A percentile compares a stretch with the other conserved stretches of the same genome.
Conservation (phyloP, 768 basidiomycete genomes). For the Russula abietina region DNA sequence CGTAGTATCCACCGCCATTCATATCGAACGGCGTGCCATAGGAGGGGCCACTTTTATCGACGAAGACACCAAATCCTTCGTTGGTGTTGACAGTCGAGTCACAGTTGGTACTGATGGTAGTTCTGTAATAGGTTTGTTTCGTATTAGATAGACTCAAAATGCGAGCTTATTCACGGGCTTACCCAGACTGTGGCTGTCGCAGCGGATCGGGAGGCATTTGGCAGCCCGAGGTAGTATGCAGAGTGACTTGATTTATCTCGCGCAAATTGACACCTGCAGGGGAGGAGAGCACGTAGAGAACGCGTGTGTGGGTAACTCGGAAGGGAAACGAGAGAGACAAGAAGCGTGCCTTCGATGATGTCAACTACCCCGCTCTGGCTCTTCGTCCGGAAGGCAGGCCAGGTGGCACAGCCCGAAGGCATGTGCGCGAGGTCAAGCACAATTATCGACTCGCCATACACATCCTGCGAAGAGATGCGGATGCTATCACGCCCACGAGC, state of each 20-base stretch:
- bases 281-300: neutral
- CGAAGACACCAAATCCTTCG: conserved; percentile 53
- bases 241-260: conserved; percentile 42
- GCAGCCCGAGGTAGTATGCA: conserved; percentile 47
- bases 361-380: conserved; percentile 54
- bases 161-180: conserved; percentile 12
- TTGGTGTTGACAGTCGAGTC: conserved; percentile 48
- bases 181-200: conserved; percentile 42
- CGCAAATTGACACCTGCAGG: conserved; percentile 44
- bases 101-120: conserved; percentile 41
- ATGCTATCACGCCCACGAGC: conserved; percentile 49
- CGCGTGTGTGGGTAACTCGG: neutral
- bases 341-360: conserved; percentile 47
- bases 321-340: neutral
- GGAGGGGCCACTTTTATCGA: conserved; percentile 33
- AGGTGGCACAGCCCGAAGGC: conserved; percentile 53
- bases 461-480: conserved; percentile 32
- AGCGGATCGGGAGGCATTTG: conserved; percentile 33
- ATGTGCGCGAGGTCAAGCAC: conserved; percentile 54
- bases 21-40: conserved; percentile 46
- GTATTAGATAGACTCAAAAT: neutral
- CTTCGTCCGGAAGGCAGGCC: conserved; percentile 62
- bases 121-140: conserved; percentile 29
- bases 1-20: conserved; percentile 56
- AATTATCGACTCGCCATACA: conserved; percentile 43